Percentiles rank a stretch among this genome's conserved stretches.
phyloP scores from a whole-genome alignment of 2,329 filamentous ascomycete species.

The Volutella citrinella region DNA sequence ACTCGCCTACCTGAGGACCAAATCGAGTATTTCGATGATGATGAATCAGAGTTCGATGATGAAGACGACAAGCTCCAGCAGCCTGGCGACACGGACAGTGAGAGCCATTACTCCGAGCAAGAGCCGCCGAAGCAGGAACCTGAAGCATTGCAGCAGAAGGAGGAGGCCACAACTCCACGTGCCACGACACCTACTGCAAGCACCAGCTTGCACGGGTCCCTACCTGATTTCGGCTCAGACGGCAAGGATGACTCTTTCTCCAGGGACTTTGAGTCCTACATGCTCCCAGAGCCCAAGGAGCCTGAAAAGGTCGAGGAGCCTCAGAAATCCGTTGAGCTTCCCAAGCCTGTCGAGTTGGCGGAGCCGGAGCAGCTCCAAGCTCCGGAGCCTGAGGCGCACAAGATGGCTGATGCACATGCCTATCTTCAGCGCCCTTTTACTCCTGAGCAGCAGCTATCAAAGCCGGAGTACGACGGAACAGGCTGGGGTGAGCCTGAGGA shows the following conservation, averaged over 20 bases:
- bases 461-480: conserved; percentile 62
- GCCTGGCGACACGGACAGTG: conserved; percentile 41
- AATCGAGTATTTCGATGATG: conserved; percentile 56
- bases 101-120: conserved; percentile 34
- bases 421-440: conserved; percentile 44
- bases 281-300: conserved; percentile 40
- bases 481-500: conserved; percentile 56
- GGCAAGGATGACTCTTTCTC: conserved; percentile 38
- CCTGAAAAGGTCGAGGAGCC: conserved; percentile 20
- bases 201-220: conserved; percentile 21
- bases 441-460: conserved; percentile 50
- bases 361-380: conserved; percentile 16
- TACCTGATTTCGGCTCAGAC: conserved; percentile 37
- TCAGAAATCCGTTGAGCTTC: conserved; percentile 29
- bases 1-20: conserved; percentile 63
- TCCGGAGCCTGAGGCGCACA: conserved; percentile 21
- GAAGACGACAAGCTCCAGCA: conserved; percentile 58
- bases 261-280: conserved; percentile 44
- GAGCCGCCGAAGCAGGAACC: conserved; percentile 22
- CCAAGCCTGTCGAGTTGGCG: conserved; percentile 19
- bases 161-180: conserved; percentile 51
- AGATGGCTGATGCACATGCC: conserved; percentile 35
- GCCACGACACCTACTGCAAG: conserved; percentile 30
- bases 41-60: conserved; percentile 47
- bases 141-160: conserved; percentile 23